A percentile compares a stretch with the other conserved stretches of the same genome.
phyloP scores from a whole-genome alignment of 257 asterid genomes.

The Hygrophila difformis region DNA sequence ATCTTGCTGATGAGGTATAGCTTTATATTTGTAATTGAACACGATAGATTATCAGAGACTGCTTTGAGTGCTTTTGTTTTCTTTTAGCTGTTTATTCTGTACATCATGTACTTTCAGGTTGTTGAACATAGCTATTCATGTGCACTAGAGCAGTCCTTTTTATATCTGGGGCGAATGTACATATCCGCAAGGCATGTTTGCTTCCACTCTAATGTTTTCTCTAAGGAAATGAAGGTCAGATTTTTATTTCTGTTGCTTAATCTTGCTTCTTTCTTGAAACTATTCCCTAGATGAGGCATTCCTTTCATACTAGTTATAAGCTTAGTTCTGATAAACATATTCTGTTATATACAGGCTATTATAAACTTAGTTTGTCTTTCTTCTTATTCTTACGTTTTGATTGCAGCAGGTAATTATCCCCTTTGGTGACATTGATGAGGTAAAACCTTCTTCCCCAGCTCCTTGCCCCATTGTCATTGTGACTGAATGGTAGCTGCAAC shows the following conservation, averaged over 20 bases:
- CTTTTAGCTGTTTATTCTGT: conserved; percentile 5
- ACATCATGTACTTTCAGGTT: conserved; percentile 39
- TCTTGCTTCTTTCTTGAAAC: conserved; percentile 3
- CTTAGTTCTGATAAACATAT: neutral
- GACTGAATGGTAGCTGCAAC: too few relatives aligned
- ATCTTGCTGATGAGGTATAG: conserved; percentile 84
- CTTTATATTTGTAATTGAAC: conserved; percentile 10
- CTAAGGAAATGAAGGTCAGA: conserved; percentile 86
- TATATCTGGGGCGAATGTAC: conserved; percentile 89
- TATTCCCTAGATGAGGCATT: conserved; percentile 4
- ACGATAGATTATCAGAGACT: conserved; percentile 10
- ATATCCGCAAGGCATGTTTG: conserved; percentile 84
- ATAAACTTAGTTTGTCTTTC: neutral
- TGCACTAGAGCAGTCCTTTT: conserved; percentile 88
- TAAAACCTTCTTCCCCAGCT: conserved; percentile 23
- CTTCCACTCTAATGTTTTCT: conserved; percentile 88
- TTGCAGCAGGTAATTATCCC: conserved; percentile 78
- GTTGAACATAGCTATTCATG: conserved; percentile 90
- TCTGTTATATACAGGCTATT: neutral
- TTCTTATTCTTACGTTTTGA: conserved; percentile 17
- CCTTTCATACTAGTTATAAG: neutral
- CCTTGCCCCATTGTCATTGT: conserved; percentile 16
- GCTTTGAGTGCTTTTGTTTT: conserved; percentile 8
- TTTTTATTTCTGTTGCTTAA: conserved; percentile 11
- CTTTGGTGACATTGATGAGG: conserved; percentile 89